Conservation (phyloP, 768 basidiomycete genomes). For the Termitomyces sp. region DNA sequence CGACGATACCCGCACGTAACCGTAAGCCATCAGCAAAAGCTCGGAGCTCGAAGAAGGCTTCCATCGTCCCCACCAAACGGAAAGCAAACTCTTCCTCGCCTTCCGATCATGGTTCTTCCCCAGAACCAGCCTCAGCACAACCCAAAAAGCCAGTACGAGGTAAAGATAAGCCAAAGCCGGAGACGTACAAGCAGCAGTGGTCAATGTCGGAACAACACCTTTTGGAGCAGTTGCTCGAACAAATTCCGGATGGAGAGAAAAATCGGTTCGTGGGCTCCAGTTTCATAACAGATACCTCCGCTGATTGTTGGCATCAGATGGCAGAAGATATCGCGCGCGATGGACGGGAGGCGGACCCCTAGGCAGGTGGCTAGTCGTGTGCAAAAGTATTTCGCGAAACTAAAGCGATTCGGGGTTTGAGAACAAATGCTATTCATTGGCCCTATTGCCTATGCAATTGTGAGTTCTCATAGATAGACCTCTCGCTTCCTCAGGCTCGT, state of each 20-base stretch:
- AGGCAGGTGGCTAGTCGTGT: conserved; percentile 87
- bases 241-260: conserved; percentile 75
- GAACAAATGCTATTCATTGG: not conserved
- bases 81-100: not conserved
- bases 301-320: conserved; percentile 41
- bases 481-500: too few relatives aligned
- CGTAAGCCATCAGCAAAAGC: conserved; percentile 3
- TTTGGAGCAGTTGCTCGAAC: conserved; percentile 67
- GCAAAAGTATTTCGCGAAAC: conserved; percentile 84
- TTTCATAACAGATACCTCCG: not conserved
- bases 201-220: conserved; percentile 72
- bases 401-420: conserved; percentile 61
- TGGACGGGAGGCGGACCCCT: conserved; percentile 73
- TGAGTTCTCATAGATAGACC: not conserved
- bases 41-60: not conserved
- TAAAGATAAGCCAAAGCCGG: conserved; percentile 45
- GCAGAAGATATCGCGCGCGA: conserved; percentile 78
- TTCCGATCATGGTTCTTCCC: not conserved
- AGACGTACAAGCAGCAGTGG: conserved; percentile 87
- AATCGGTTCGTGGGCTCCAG: conserved; percentile 48
- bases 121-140: not conserved
- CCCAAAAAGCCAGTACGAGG: not conserved
- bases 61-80: not conserved
- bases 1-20: not conserved
- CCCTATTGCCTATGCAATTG: not conserved